phyloP scores from a whole-genome alignment of 2,329 filamentous ascomycete genomes.

The Aspergillus versicolor region DNA sequence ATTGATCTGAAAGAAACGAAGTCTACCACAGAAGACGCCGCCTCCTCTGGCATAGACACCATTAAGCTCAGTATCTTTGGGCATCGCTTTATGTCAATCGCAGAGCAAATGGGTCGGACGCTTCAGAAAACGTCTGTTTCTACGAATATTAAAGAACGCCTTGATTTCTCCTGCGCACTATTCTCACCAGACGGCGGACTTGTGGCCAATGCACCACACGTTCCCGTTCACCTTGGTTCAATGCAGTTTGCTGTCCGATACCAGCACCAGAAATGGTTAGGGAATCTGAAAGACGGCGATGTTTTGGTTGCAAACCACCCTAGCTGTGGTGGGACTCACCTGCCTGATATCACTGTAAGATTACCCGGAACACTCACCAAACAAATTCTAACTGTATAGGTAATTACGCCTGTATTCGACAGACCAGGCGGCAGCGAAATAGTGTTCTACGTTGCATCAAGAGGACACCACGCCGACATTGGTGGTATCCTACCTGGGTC shows the following conservation, averaged over 20 bases:
- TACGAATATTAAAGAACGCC: constrained; percentile 77
- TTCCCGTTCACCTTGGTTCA: constrained; percentile 77
- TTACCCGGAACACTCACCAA: too few species aligned
- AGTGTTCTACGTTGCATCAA: constrained; percentile 77
- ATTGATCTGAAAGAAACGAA: constrained; percentile 70
- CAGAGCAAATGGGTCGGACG: constrained; percentile 59
- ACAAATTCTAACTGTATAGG: constrained; percentile 23
- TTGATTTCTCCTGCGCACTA: constrained; percentile 80
- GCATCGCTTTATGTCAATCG: constrained; percentile 60
- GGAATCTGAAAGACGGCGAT: constrained; percentile 74
- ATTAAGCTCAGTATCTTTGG: constrained; percentile 57
- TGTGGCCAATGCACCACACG: constrained; percentile 68
- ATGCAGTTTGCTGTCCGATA: constrained; percentile 83
- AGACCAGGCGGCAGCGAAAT: constrained; percentile 63
- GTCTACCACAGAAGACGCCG: constrained; percentile 16
- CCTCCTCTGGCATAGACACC: constrained; percentile 43
- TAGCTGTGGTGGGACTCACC: constrained; percentile 78
- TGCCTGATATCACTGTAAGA: constrained; percentile 72
- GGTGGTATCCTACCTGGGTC: constrained; percentile 78
- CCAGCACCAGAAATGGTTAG: constrained; percentile 77
- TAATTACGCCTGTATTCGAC: constrained; percentile 76
- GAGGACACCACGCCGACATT: constrained; percentile 81
- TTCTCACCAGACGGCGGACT: constrained; percentile 75
- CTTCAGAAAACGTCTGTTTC: constrained; percentile 57
- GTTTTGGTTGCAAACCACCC: constrained; percentile 83